These are phyloP conservation scores for Lentinula sp. DNA, from an alignment of 768 basidiomycete genomes.

Conservation along the genomic window DNA sequence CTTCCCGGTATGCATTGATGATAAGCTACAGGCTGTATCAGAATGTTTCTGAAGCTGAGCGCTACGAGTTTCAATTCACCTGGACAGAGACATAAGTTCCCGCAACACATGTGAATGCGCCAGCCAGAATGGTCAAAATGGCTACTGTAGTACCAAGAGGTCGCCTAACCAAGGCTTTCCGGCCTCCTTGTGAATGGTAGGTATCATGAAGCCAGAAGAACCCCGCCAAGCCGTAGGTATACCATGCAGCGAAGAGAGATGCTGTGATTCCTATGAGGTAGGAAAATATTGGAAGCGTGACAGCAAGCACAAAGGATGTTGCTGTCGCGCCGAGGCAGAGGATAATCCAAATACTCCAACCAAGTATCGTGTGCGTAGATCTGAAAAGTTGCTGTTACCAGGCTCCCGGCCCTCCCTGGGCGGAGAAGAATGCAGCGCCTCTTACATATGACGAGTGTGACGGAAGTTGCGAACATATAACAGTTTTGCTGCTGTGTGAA, in stretches of 20 bases:
- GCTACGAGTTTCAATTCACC: conserved; percentile 18
- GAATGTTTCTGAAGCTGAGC: neutral
- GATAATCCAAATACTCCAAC: conserved; percentile 40
- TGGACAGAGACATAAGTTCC: conserved; percentile 49
- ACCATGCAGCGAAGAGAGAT: conserved; percentile 53
- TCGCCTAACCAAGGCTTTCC: conserved; percentile 21
- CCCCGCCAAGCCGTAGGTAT: conserved; percentile 47
- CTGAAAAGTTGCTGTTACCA: neutral
- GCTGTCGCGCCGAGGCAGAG: conserved; percentile 35
- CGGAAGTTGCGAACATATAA: conserved; percentile 48
- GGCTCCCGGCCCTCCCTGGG: neutral
- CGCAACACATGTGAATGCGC: conserved; percentile 46
- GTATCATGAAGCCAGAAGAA: conserved; percentile 50
- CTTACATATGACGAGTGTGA: conserved; percentile 32
- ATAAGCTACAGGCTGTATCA: conserved; percentile 29
- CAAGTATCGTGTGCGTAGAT: conserved; percentile 43
- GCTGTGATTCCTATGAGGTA: conserved; percentile 48
- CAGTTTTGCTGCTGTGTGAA: conserved; percentile 49
- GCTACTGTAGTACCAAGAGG: conserved; percentile 29
- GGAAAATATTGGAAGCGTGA: conserved; percentile 50
- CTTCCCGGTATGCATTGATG: conserved; percentile 33
- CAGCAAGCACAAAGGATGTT: conserved; percentile 39
- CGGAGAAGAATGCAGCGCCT: neutral
- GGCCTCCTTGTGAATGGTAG: conserved; percentile 34
- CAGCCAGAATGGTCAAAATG: conserved; percentile 36